Evolutionary conservation across 352 stramenopile genomes (phyloP), one percentile per base, ranked within the genome.

Genomic region (Pythium utonaiense): DNA sequence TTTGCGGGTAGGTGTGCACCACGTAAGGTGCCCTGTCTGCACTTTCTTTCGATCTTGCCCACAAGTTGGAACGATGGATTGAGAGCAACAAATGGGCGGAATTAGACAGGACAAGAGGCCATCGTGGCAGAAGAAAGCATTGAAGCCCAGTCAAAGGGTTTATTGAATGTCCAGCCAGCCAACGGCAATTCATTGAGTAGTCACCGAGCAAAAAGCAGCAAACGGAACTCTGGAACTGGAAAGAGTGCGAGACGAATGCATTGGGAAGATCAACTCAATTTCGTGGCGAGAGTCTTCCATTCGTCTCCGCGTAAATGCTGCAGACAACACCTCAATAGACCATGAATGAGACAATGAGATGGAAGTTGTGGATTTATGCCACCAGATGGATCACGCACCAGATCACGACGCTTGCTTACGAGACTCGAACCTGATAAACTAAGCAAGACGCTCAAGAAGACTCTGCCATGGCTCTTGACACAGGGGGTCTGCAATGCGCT

Each of bases 101-200:
- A 60, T 60, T 65, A 65, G 58, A 65, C 58, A 65, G 58, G 58
- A 44, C 58, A 24, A 55, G 24, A 65, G 50, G 58, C 58, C 44
- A 38, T 65, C 14, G 47, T 30, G 27, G 40, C 16, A 65, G 49
- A 47, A 41, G 54, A 59, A 55, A 65, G 38, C 21, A 44, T 59
- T 59, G 50, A 65, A 65, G 24, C 53, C 58, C 30, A 60, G 58
- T 65, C 58, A 65, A 49, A n/a, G 31, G 19, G 14, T 65, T 65
- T 22, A 27, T 65, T 54, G 51, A 65, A 59, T 60, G 57, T 42
- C 38, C 47, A 10, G 47, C 57, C 34, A 57, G 30, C 28, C 30
- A 6, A 21, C 17, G 12, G 30, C 13, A 27, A 27, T 57, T 57
- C 28, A 22, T 64, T 57, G 57, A 64, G 31, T 51, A 16, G 21